Conservation (phyloP, 305 asterid species). For the Fraxinus greggii region DNA sequence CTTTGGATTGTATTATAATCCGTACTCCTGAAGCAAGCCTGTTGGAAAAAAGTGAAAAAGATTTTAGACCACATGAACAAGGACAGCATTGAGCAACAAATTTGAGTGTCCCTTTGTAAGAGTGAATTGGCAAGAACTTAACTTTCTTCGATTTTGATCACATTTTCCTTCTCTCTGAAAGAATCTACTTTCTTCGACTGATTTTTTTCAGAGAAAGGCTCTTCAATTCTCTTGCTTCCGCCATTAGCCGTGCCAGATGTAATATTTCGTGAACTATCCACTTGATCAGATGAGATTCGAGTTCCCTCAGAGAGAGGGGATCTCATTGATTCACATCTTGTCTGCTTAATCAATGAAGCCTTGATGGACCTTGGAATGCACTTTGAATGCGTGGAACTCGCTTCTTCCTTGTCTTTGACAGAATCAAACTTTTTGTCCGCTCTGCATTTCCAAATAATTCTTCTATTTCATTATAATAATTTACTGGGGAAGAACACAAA, state of each 20-base stretch:
- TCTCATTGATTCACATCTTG: constrained; percentile 83
- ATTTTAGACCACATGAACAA: constrained; percentile 35
- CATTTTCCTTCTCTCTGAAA: constrained; percentile 46
- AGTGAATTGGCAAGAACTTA: constrained; percentile 38
- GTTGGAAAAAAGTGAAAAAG: constrained; percentile 25
- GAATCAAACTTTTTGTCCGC: constrained; percentile 48
- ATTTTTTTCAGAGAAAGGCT: constrained; percentile 43
- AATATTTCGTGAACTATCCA: constrained; percentile 47
- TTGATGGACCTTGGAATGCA: constrained; percentile 86
- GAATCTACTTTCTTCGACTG: constrained; percentile 43
- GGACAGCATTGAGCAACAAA: not conserved
- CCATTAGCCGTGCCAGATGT: constrained; percentile 48
- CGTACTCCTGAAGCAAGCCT: constrained; percentile 99
- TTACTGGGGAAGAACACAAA: not conserved
- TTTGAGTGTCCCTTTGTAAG: not conserved
- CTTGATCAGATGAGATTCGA: constrained; percentile 71
- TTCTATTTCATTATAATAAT: not conserved
- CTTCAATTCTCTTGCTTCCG: constrained; percentile 75
- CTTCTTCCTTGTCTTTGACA: constrained; percentile 53
- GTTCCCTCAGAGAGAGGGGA: constrained; percentile 86
- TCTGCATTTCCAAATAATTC: constrained; percentile 46
- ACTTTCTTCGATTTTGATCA: constrained; percentile 96
- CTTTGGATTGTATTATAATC: constrained; percentile 75
- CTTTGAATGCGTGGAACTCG: constrained; percentile 43
- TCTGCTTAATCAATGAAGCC: constrained; percentile 66